Evolutionary conservation across 257 asterid genomes (phyloP).

Genomic region (Solanum acaule): DNA sequence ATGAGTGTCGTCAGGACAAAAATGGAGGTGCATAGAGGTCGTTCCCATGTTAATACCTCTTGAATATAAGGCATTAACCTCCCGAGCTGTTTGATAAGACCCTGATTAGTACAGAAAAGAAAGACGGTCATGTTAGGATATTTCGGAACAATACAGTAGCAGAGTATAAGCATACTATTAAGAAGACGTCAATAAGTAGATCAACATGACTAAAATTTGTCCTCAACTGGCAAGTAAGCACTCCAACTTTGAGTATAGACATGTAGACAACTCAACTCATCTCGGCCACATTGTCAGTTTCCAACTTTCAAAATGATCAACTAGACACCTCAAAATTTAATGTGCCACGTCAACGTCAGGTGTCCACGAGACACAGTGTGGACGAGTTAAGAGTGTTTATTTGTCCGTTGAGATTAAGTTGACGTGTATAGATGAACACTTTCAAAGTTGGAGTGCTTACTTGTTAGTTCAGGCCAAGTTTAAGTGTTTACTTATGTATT

Average conservation of each 20-base stretch:
- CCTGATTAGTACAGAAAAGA: conserved; percentile 23
- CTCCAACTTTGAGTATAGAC: not conserved
- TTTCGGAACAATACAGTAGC: not conserved
- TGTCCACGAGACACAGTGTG: not conserved
- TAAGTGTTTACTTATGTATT: not conserved
- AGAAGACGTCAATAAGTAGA: not conserved
- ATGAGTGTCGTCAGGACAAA: conserved; percentile 22
- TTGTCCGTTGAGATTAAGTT: not conserved
- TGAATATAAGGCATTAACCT: conserved; percentile 21
- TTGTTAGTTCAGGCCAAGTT: not conserved
- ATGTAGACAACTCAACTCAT: not conserved
- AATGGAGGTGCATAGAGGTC: conserved; percentile 30
- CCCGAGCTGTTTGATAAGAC: conserved; percentile 42
- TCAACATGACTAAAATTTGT: not conserved
- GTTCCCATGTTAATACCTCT: conserved; percentile 51
- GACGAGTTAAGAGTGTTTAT: not conserved
- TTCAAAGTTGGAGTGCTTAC: not conserved
- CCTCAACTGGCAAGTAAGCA: not conserved
- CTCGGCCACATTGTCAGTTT: not conserved
- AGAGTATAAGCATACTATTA: not conserved
- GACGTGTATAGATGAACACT: not conserved
- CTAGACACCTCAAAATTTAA: not conserved
- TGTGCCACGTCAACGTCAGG: not conserved
- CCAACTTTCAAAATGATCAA: not conserved
- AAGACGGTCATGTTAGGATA: not conserved